Percentiles rank a stretch among this genome's conserved stretches.
Conservation (phyloP, 495 filamentous ascomycete species). For the Articulospora tetracladia region DNA sequence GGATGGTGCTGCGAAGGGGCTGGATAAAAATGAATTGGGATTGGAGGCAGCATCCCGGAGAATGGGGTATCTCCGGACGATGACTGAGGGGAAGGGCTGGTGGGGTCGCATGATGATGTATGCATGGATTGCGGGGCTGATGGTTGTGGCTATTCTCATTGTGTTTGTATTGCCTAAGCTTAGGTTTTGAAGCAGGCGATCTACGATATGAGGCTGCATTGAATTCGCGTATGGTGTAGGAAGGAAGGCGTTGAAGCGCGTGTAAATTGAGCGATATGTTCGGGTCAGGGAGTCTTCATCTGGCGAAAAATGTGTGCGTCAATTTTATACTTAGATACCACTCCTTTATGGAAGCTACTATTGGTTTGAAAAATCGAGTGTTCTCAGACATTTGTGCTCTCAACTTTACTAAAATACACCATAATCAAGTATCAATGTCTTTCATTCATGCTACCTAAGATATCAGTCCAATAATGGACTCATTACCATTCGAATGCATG, state of each 20-base stretch:
- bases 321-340: background rate
- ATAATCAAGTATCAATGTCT: too few relatives aligned
- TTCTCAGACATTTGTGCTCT: too few relatives aligned
- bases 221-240: background rate
- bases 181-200: constrained; percentile 59
- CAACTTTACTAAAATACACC: too few relatives aligned
- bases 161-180: constrained; percentile 83
- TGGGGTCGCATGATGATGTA: constrained; percentile 83
- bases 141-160: constrained; percentile 67
- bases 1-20: constrained; percentile 60
- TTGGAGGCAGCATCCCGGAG: constrained; percentile 70
- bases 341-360: background rate
- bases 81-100: constrained; percentile 85
- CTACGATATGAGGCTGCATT: background rate
- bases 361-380: background rate
- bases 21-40: constrained; percentile 68
- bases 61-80: constrained; percentile 68
- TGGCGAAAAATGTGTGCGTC: background rate
- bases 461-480: too few relatives aligned
- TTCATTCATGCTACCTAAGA: too few relatives aligned
- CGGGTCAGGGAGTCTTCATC: too few relatives aligned
- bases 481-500: too few relatives aligned
- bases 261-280: background rate
- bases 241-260: background rate
- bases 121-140: constrained; percentile 74